Evolutionary conservation across 345 rosid species (phyloP), one percentile per base, ranked within the genome.

Genomic region (Ceriops decandra): DNA sequence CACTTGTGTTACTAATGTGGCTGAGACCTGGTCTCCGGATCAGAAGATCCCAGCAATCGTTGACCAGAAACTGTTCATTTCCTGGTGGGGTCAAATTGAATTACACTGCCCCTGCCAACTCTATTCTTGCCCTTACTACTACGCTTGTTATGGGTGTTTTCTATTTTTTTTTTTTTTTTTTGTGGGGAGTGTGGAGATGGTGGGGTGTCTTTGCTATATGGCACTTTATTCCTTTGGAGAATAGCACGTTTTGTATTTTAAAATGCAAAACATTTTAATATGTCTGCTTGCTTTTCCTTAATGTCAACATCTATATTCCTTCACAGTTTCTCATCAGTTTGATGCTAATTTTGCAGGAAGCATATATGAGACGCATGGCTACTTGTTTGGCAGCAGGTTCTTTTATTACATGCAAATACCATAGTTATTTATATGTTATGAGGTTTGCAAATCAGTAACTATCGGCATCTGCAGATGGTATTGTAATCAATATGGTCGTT

Each of bases 311-410:
- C 36, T 33, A 33, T 33, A 33, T 33, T 33, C 72, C 28, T 63
- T 32, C 13, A 2, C 33, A 36, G 57, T 49, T 60, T 70, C 36
- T 71, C 30, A 32, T 67, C 60, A 60, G 51, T 49, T 7, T 52
- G 28, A 1, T 16, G 28, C 16, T 24, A 24, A 10, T 10, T 56
- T 56, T 76, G 71, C 91, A 93, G 98, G 97, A 93, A 84, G 86
- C 83, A 33, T 91, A 93, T 68, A 63, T 67, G 57, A 84, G 98
- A 77, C 96, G 91, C 8, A 68, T 91, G 75, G 72, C 89, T 64
- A 73, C 89, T 64, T 93, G 97, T 79, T 81, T 91, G 81, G 91
- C 98, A 59, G 76, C 96, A 88, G 98, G 96, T 93, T 79, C 21
- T 49, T 73, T 66, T 72, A 57, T 51, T 10, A 63, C 57, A 61